phyloP scores from a whole-genome alignment of 306 rosid genomes.

The Cucumis cinereus region DNA sequence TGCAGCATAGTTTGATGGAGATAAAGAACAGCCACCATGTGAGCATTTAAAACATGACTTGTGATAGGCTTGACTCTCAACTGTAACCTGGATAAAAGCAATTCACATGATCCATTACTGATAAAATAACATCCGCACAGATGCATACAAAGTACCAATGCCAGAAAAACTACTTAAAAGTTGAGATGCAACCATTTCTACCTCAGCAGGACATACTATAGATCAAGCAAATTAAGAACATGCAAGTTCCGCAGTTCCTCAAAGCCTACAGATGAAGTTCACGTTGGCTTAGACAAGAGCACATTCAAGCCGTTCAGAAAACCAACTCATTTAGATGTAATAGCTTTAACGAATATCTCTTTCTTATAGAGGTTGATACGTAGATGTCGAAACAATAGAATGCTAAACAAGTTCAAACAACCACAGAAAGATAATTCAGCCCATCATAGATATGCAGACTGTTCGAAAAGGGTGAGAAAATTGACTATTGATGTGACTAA shows the following conservation, averaged over 20 bases:
- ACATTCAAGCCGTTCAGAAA: neutral
- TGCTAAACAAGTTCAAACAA: neutral
- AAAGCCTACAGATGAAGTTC: neutral
- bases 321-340: neutral
- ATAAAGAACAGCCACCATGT: constrained; percentile 82
- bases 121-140: neutral
- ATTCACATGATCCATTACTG: neutral
- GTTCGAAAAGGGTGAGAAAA: neutral
- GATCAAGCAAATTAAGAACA: neutral
- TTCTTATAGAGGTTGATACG: neutral
- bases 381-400: neutral
- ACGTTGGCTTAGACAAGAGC: neutral
- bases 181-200: neutral
- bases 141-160: neutral
- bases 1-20: constrained; percentile 90
- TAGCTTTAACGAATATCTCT: neutral
- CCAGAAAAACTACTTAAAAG: neutral
- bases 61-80: constrained; percentile 83
- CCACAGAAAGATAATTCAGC: neutral
- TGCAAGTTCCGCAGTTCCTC: neutral
- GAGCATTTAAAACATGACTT: constrained; percentile 93
- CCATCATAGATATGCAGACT: neutral
- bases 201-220: neutral
- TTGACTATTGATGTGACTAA: neutral
- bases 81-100: constrained; percentile 54